These are phyloP conservation scores for Diaporthe citriasiana DNA, from an alignment of 2,329 filamentous ascomycete species.

Conservation along the genomic window DNA sequence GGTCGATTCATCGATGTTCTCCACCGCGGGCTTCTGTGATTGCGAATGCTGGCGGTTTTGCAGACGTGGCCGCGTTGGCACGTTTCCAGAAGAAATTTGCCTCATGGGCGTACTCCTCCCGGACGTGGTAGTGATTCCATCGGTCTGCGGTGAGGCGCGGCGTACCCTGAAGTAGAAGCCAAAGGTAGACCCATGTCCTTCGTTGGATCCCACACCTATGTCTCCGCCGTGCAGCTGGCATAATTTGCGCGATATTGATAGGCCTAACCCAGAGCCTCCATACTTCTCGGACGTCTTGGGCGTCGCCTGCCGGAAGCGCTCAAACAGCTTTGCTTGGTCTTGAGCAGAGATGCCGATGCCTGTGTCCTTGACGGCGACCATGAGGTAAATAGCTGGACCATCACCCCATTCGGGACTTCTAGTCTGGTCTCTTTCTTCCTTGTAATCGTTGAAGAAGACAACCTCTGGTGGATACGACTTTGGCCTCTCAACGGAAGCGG, in stretches of 20 bases:
- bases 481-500: not conserved
- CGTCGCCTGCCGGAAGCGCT: slow-evolving; percentile 32
- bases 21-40: not conserved
- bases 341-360: slow-evolving; percentile 15
- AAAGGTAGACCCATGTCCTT: slow-evolving; percentile 27
- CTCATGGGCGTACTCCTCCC: slow-evolving; percentile 18
- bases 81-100: not conserved
- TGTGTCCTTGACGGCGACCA: slow-evolving; percentile 30
- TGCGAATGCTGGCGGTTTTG: not conserved
- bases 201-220: slow-evolving; percentile 29
- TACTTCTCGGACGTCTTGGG: slow-evolving; percentile 37
- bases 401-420: slow-evolving; percentile 16
- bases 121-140: not conserved
- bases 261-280: slow-evolving; percentile 22
- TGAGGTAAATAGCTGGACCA: slow-evolving; percentile 4
- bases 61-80: not conserved
- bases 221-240: slow-evolving; percentile 34
- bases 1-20: not conserved
- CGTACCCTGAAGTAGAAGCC: slow-evolving; percentile 31
- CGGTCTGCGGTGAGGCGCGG: not conserved
- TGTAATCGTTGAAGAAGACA: slow-evolving; percentile 19
- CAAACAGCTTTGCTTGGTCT: slow-evolving; percentile 28
- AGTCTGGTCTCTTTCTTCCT: slow-evolving; percentile 14
- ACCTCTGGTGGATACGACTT: slow-evolving; percentile 25
- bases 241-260: slow-evolving; percentile 29